These are phyloP conservation scores for Colletotrichum gloeosporioides DNA, from an alignment of 2,329 filamentous ascomycete species.

Conservation along the genomic window DNA sequence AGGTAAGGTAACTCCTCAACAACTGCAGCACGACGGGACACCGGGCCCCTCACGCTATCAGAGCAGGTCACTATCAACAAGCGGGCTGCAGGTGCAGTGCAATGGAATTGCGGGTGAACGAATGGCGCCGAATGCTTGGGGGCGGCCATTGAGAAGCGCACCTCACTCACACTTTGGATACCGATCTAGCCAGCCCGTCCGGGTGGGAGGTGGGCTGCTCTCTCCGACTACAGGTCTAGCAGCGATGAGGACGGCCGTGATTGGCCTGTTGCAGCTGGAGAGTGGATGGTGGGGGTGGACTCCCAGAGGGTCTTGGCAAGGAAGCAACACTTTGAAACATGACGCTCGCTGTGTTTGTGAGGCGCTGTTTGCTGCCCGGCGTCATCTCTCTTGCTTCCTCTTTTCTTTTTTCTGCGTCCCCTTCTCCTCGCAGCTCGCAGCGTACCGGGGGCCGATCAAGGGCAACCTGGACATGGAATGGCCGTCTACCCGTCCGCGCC, in stretches of 20 bases:
- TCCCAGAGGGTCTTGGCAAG: conserved; percentile 4
- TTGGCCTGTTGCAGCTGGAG: background rate
- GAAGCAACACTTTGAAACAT: conserved; percentile 6
- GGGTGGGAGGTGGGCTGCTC: background rate
- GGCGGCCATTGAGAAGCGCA: background rate
- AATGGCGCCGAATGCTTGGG: background rate
- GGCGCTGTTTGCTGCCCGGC: background rate
- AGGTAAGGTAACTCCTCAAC: background rate
- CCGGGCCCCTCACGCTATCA: background rate
- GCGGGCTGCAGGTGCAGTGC: background rate
- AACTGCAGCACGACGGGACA: background rate
- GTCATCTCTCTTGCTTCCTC: background rate
- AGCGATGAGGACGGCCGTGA: background rate
- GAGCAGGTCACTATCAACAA: background rate
- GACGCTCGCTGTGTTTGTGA: conserved; percentile 4
- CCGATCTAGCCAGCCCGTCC: background rate
- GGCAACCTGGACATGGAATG: background rate
- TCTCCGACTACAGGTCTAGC: background rate
- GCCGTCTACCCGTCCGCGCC: background rate
- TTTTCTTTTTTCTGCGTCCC: background rate
- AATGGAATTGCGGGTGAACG: background rate
- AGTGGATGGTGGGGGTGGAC: conserved; percentile 19
- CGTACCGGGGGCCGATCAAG: background rate
- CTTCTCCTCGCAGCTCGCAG: background rate
- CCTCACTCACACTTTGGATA: background rate